phyloP scores from a whole-genome alignment of 2,329 filamentous ascomycete genomes.

The Monosporascus sp. region DNA sequence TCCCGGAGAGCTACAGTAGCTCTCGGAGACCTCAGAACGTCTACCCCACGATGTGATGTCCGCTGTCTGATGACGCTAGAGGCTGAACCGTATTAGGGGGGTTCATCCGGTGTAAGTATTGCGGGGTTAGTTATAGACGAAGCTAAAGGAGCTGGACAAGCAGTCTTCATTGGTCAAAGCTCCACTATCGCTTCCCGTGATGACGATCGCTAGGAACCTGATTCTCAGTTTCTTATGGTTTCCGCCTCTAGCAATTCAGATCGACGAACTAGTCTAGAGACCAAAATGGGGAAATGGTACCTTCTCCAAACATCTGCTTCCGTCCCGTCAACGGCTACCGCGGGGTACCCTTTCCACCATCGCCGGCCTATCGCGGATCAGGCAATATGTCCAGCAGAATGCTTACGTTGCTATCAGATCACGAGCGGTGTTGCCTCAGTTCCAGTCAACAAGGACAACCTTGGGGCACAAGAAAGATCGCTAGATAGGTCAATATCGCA shows the following conservation, averaged over 20 bases:
- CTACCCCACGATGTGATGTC: no score
- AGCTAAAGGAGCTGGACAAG: neutral
- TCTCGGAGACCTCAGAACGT: no score
- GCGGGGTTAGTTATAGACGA: no score
- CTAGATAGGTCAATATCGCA: no score
- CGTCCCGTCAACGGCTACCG: neutral
- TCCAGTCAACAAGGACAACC: neutral
- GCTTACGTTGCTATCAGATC: neutral
- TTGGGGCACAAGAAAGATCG: no score
- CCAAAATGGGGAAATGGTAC: neutral
- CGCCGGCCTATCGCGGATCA: neutral
- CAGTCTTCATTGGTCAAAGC: neutral
- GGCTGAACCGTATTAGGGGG: no score
- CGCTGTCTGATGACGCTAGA: no score
- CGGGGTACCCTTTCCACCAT: neutral
- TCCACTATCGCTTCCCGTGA: neutral
- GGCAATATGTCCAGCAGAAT: neutral
- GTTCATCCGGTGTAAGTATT: no score
- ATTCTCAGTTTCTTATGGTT: neutral
- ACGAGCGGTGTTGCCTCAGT: neutral
- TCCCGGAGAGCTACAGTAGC: no score
- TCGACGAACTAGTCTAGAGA: neutral
- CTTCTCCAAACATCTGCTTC: neutral
- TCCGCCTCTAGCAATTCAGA: neutral
- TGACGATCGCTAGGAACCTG: neutral